Evolutionary conservation across 345 rosid genomes (phyloP), one percentile per base, ranked within the genome.

Genomic region (Syzygium aromaticum): DNA sequence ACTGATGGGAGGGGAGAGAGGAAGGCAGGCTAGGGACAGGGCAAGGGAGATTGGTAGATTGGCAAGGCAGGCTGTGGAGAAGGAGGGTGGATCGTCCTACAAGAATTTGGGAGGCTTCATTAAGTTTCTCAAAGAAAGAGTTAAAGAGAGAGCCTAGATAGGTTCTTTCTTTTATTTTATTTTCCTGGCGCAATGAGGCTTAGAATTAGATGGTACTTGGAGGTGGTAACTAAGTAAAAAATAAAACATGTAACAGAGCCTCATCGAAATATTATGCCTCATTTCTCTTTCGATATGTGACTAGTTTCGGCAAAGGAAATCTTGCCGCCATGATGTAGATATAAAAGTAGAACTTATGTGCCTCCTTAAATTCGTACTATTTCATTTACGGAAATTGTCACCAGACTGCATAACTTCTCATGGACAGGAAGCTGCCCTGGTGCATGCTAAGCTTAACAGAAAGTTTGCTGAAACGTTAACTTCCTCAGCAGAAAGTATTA

Each of bases 1-100:
- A 84, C 14, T 91, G 67, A 89, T 91, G 92, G 86, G 52, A 57
- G 90, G 90, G 43, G 88, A 89, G 23, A 54, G 19, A 28, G 90
- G 92, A 23, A 63, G 25, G 84, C 30, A 40, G 52, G 90, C 88
- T 11, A 89, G 90, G 89, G 85, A 57, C 51, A 89, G 86, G 78
- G 90, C 90, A 15, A 61, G 33, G 46, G 83, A 87, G 86, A 52
- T 89, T 5, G 67, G 84, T 43, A 77, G 63, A 54, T 67, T 22
- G 86, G 90, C 90, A 30, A 84, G 86, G 87, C 52, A 77, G 80
- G 88, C 90, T 23, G 87, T 84, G 78, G 87, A 54, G 38, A 77
- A 52, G 30, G 38, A 52, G 2, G 89, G 87, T 3, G 90, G 89
- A 28, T 89, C 89, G 7, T 90, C 92, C 21, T 40, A 52, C 54